Base-by-base conservation (phyloP, 1,284 basidiomycete species). In the Cryptococcus sp. region DNA sequence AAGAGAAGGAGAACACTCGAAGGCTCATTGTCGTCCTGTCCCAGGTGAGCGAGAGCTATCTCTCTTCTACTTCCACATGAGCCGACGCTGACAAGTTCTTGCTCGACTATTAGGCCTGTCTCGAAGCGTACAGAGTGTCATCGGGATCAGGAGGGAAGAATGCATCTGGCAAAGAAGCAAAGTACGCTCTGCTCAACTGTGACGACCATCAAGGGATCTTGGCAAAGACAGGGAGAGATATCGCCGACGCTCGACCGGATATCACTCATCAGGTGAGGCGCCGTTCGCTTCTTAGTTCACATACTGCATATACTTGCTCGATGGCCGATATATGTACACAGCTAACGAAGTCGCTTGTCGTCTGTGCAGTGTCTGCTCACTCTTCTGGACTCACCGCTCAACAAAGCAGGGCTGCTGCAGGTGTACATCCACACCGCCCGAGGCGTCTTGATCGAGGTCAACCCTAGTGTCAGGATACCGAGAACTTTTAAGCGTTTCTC, bases 201-300 rank as follows among this genome's bases (percentile, higher is more conserved):
- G 95, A 99, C 77, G 95, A 99, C 70, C 95, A 99, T 79, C 95
- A 99, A 78, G 93, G 95, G 50, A 96, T 99, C 63, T 82, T 99
- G 59, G 95, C 96, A 7, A 98, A 97, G 80, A 97, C 94, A 3
- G 93, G 93, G 26, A 84, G 95, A 68, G 96, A 99, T 79, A 99
- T 99, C 66, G 94, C 96, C 20, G 94, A 98, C 78, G 95, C 96
- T 19, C 82, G 95, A 62, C 95, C 96, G 5, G 96, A 99, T 78
- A 99, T 99, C 73, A 99, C 96, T 0, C 95, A 99, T 78, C 96
- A 99, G 84, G 92, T 92, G 59, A 65, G 83, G 75, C 34, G 4
- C n/a, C 19, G 46, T 34, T 5, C 50, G n/a, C 20, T 15, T 49
- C 7, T 10, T 25, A 15, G 11, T 26, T 17, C 39, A 7, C 43